Conservation (phyloP, 352 stramenopile species). For the Elongisporangium undulatum region DNA sequence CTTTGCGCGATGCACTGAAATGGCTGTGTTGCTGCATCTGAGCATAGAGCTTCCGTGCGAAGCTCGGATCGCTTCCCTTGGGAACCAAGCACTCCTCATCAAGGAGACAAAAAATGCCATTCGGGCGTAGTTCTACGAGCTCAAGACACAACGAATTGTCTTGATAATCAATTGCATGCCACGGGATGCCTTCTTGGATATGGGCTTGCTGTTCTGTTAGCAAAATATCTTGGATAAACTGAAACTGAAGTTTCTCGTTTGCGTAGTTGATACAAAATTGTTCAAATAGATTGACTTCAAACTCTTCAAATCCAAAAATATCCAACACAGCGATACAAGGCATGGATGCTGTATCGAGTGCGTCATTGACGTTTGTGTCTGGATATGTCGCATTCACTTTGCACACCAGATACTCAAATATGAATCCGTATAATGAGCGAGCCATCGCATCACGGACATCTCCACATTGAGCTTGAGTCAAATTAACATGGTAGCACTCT, state of each 20-base stretch:
- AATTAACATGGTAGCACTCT: slow-evolving; percentile 61
- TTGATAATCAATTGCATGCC: slow-evolving; percentile 59
- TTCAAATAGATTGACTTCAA: slow-evolving; percentile 77
- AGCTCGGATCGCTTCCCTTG: slow-evolving; percentile 68
- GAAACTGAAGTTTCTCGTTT: slow-evolving; percentile 80
- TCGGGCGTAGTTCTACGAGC: slow-evolving; percentile 78
- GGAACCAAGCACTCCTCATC: slow-evolving; percentile 87
- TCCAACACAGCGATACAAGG: slow-evolving; percentile 83
- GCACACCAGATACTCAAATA: slow-evolving; percentile 84
- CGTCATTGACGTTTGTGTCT: slow-evolving; percentile 10
- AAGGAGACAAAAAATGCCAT: slow-evolving; percentile 69
- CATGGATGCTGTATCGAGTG: slow-evolving; percentile 8
- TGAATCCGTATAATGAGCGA: slow-evolving; percentile 70
- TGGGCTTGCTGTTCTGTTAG: slow-evolving; percentile 73
- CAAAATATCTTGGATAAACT: slow-evolving; percentile 82
- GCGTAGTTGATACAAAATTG: slow-evolving; percentile 84
- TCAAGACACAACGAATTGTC: slow-evolving; percentile 80
- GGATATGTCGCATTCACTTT: slow-evolving; percentile 58
- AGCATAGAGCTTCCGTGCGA: slow-evolving; percentile 73
- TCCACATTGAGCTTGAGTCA: slow-evolving; percentile 61
- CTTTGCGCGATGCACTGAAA: slow-evolving; percentile 59
- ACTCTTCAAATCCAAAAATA: slow-evolving; percentile 91
- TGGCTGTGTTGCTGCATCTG: slow-evolving; percentile 50
- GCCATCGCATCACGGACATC: slow-evolving; percentile 69
- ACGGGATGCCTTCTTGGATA: slow-evolving; percentile 66